Evolutionary conservation across 768 basidiomycete genomes (phyloP).

Genomic region (Lactarius indigo): DNA sequence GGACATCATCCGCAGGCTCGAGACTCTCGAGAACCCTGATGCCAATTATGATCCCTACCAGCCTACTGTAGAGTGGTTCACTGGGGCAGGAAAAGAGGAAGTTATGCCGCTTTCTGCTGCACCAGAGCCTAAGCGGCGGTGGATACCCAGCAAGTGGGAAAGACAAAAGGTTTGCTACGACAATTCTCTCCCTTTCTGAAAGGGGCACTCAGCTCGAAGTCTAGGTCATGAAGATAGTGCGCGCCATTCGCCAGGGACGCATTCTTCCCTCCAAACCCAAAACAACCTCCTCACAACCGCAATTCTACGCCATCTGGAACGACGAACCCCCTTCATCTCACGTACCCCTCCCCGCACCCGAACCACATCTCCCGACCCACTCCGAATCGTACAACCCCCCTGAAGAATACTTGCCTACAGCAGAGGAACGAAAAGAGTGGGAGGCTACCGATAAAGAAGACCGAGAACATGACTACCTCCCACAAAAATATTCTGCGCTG

Average conservation of each 20-base stretch:
- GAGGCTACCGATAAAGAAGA: conserved; percentile 83
- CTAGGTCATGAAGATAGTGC: conserved; percentile 99
- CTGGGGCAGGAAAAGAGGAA: conserved; percentile 92
- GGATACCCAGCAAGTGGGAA: conserved; percentile 99
- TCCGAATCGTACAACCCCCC: conserved; percentile 99
- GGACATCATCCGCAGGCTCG: conserved; percentile 90
- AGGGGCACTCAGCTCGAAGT: neutral
- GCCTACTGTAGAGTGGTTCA: conserved; percentile 95
- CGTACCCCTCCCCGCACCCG: conserved; percentile 90
- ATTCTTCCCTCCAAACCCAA: conserved; percentile 89
- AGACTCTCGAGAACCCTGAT: conserved; percentile 89
- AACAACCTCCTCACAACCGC: conserved; percentile 55
- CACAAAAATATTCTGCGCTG: conserved; percentile 78
- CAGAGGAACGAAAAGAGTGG: conserved; percentile 79
- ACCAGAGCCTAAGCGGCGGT: conserved; percentile 94
- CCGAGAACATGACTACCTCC: conserved; percentile 83
- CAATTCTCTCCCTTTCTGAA: neutral
- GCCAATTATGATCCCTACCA: conserved; percentile 88
- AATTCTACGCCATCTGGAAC: conserved; percentile 89
- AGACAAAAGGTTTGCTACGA: conserved; percentile 79
- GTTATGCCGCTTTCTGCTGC: conserved; percentile 88
- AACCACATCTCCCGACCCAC: conserved; percentile 82
- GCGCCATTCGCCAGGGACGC: conserved; percentile 93
- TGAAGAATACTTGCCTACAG: conserved; percentile 89
- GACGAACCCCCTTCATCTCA: conserved; percentile 68